Evolutionary conservation across 2,329 filamentous ascomycete genomes (phyloP).

Genomic region (Gnomoniopsis smithogilvyi): DNA sequence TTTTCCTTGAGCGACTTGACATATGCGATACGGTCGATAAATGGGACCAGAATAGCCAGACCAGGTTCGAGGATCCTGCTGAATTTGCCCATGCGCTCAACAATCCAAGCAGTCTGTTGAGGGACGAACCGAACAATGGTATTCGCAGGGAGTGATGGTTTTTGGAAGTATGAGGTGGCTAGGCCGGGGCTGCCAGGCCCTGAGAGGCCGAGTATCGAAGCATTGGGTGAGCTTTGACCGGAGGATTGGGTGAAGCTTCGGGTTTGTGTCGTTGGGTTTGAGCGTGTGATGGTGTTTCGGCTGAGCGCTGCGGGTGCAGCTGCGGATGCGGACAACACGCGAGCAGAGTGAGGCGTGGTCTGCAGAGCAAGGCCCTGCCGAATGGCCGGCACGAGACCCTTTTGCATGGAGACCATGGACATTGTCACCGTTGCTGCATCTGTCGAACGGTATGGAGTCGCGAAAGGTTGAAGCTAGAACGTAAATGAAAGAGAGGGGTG

Average conservation of each 20-base stretch:
- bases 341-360: constrained; percentile 2
- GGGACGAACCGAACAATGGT: constrained; percentile 95
- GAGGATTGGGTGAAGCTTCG: constrained; percentile 16
- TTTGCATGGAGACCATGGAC: constrained; percentile 17
- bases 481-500: background rate
- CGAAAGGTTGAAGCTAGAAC: background rate
- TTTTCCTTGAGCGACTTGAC: constrained; percentile 96
- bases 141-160: constrained; percentile 76
- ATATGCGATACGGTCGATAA: constrained; percentile 94
- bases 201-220: constrained; percentile 24
- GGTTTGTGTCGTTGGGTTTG: background rate
- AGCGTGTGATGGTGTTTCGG: background rate
- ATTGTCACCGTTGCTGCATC: constrained; percentile 21
- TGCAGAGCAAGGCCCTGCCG: constrained; percentile 11
- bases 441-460: background rate
- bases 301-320: constrained; percentile 1
- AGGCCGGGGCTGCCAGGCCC: constrained; percentile 34
- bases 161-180: constrained; percentile 78
- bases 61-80: constrained; percentile 90
- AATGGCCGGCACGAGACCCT: constrained; percentile 14
- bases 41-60: constrained; percentile 81
- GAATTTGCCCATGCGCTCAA: constrained; percentile 99
- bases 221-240: constrained; percentile 20
- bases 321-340: constrained; percentile 7
- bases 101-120: constrained; percentile 99